phyloP scores from a whole-genome alignment of 2,329 filamentous ascomycete species.

The Clonostachys byssicola region DNA sequence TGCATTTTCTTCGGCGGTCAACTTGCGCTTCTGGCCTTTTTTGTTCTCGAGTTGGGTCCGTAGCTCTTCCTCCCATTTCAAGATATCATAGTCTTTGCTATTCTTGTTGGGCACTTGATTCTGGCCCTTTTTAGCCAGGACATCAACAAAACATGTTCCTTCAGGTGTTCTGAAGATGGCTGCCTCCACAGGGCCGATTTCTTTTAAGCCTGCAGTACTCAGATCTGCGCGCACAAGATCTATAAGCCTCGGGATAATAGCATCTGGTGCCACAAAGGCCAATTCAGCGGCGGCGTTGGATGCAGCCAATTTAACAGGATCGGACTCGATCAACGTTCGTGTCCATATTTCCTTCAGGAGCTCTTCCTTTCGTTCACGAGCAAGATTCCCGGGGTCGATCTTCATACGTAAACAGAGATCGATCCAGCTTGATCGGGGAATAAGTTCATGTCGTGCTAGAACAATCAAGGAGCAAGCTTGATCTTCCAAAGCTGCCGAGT shows the following conservation, averaged over 20 bases:
- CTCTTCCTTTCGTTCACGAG: constrained; percentile 54
- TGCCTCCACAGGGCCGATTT: constrained; percentile 80
- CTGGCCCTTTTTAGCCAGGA: constrained; percentile 77
- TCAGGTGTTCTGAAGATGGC: constrained; percentile 91
- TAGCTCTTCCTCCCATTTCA: constrained; percentile 97
- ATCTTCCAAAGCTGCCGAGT: constrained; percentile 46
- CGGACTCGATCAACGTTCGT: constrained; percentile 38
- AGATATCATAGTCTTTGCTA: constrained; percentile 87
- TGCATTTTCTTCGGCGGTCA: constrained; percentile 80
- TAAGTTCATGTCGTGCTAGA: constrained; percentile 71
- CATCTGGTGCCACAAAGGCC: constrained; percentile 86
- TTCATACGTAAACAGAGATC: constrained; percentile 76
- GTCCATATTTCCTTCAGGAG: constrained; percentile 65
- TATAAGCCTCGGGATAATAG: constrained; percentile 72
- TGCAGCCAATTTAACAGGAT: constrained; percentile 60
- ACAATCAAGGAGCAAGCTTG: constrained; percentile 78
- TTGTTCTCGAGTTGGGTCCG: constrained; percentile 85
- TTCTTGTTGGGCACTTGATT: constrained; percentile 76
- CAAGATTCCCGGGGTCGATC: constrained; percentile 78
- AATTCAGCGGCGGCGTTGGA: constrained; percentile 85
- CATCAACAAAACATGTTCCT: constrained; percentile 84
- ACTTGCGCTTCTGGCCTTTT: constrained; percentile 86
- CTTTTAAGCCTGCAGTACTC: constrained; percentile 61
- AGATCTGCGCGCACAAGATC: constrained; percentile 72
- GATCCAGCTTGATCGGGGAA: constrained; percentile 84